phyloP scores from a whole-genome alignment of 495 filamentous ascomycete species.

The Ramalina intermedia region DNA sequence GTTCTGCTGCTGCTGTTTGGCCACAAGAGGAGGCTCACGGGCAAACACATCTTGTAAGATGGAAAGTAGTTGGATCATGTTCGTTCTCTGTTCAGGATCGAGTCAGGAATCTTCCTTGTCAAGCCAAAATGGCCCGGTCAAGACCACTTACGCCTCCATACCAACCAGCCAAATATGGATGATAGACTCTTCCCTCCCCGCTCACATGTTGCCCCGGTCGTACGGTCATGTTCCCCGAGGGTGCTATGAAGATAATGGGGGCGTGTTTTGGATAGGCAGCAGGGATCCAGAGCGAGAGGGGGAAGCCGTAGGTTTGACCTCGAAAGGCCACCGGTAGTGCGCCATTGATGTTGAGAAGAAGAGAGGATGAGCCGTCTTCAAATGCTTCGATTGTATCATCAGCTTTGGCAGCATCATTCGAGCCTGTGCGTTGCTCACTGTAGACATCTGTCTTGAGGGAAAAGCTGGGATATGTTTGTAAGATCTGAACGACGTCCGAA shows the following conservation, averaged over 20 bases:
- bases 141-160: slow-evolving; percentile 59
- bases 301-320: slow-evolving; percentile 80
- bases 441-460: slow-evolving; percentile 91
- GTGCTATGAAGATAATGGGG: slow-evolving; percentile 77
- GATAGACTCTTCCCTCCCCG: slow-evolving; percentile 85
- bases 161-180: slow-evolving; percentile 90
- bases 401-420: not conserved
- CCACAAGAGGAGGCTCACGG: slow-evolving; percentile 82
- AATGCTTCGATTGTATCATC: slow-evolving; percentile 43
- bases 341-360: slow-evolving; percentile 75
- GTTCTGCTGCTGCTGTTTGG: slow-evolving; percentile 48
- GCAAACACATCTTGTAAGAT: slow-evolving; percentile 80
- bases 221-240: slow-evolving; percentile 77
- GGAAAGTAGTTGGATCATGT: slow-evolving; percentile 61
- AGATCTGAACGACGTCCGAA: slow-evolving; percentile 70
- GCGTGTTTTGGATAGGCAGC: slow-evolving; percentile 77
- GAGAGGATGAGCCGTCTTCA: slow-evolving; percentile 73
- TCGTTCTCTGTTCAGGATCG: slow-evolving; percentile 50
- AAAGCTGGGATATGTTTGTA: slow-evolving; percentile 70
- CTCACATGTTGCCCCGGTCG: slow-evolving; percentile 89
- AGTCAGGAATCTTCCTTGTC: slow-evolving; percentile 10
- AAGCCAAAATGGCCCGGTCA: not conserved
- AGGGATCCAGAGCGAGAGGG: slow-evolving; percentile 89
- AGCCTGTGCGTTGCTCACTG: slow-evolving; percentile 40
- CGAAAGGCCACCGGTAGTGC: slow-evolving; percentile 81